Conservation (phyloP, 345 rosid species). For the Populus davidiana region DNA sequence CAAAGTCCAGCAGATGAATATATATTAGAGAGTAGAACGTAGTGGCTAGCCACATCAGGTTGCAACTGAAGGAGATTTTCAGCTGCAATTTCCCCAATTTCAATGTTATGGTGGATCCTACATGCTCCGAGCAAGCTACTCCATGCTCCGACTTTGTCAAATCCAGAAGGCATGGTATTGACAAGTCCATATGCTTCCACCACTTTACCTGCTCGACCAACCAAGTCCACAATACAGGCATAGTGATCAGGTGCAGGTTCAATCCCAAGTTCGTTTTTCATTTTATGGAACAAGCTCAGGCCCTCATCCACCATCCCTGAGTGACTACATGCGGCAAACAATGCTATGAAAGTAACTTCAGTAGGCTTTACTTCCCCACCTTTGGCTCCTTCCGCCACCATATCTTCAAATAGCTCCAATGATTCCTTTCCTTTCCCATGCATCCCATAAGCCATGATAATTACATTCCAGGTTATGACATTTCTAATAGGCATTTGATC, state of each 20-base stretch:
- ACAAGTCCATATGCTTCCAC: slow-evolving; percentile 57
- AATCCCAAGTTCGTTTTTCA: slow-evolving; percentile 56
- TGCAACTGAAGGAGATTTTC: slow-evolving; percentile 57
- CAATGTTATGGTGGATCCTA: slow-evolving; percentile 58
- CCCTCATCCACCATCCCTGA: slow-evolving; percentile 83
- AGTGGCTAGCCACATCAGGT: slow-evolving; percentile 85
- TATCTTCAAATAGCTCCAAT: slow-evolving; percentile 48
- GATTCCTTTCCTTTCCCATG: slow-evolving; percentile 78
- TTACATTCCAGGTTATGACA: slow-evolving; percentile 81
- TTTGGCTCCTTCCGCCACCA: slow-evolving; percentile 40
- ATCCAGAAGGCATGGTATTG: slow-evolving; percentile 47
- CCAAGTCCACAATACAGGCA: slow-evolving; percentile 83
- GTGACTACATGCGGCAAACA: slow-evolving; percentile 87
- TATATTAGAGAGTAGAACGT: slow-evolving; percentile 76
- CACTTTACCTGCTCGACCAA: slow-evolving; percentile 80
- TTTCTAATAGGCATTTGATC: slow-evolving; percentile 61
- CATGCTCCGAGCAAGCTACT: slow-evolving; percentile 91
- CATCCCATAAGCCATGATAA: slow-evolving; percentile 93
- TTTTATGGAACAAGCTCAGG: slow-evolving; percentile 54
- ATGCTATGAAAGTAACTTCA: slow-evolving; percentile 68
- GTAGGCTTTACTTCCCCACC: slow-evolving; percentile 53
- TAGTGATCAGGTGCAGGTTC: slow-evolving; percentile 73
- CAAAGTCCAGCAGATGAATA: slow-evolving; percentile 74
- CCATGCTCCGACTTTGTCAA: slow-evolving; percentile 68
- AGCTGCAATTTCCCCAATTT: slow-evolving; percentile 77